Evolutionary conservation across 2,329 filamentous ascomycete species (phyloP), one percentile per base, ranked within the genome.

Genomic region (Xylariaceae sp.): DNA sequence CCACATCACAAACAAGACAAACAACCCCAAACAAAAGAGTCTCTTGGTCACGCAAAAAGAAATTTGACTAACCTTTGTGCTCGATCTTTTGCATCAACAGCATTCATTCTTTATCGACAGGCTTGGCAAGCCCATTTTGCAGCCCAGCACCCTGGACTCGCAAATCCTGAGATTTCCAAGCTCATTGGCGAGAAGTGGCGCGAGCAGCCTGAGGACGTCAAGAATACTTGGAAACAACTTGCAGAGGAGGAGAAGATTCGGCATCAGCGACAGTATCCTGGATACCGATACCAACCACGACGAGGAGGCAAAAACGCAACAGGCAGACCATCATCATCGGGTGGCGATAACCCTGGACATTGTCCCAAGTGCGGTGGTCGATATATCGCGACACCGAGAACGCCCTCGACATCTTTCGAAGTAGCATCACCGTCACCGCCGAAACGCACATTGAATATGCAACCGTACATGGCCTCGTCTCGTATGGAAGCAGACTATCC

Each of bases 101-200:
- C 93, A 46, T 99, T 99, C 75, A 99, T 99, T 60, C 79, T 99
- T 63, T 99, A 96, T 75, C 90, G 94, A 38, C 92, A 97, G 69
- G 88, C 95, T 69, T 87, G 94, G 64, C 93, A 97, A 71, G 84
- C 88, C 16, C 78, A 83, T 45, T 90, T 97, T 46, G 88, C 92
- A 36, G 79, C 85, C 48, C 81, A 89, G 61, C 83, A 97, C 64
- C 93, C 92, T n/a, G 89, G 90, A 42, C 82, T 97, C 59, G 86
- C 92, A 42, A 97, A 97, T 71, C 93, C 93, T 3, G 90, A 97
- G 47, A 96, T 97, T 63, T 97, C 93, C 59, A 97, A 97, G 73
- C 95, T 97, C 63, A 96, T 97, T 61, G 93, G 93, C 47, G 84
- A 90, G 69, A 87, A 92, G 81, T 99, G 94, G 94, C 85, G 87